A percentile compares a stretch with the other conserved stretches of the same genome.
These are phyloP conservation scores for Pholiota microspora DNA, from an alignment of 768 basidiomycete genomes.

Conservation along the genomic window DNA sequence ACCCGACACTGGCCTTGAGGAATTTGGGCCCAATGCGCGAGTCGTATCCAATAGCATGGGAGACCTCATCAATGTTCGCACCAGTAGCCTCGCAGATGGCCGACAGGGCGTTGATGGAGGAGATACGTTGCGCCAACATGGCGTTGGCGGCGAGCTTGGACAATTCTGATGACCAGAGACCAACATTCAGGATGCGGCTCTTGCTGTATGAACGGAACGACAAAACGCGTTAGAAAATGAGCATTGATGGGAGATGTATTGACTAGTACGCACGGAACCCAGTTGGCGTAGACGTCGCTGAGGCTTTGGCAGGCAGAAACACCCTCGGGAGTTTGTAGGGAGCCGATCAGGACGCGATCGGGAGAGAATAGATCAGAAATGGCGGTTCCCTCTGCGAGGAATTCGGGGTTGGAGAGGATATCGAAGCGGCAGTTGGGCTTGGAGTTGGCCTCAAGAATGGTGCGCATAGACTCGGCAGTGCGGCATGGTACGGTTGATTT, in stretches of 20 bases:
- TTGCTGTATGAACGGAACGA: conserved; percentile 34
- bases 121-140: conserved; percentile 99
- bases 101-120: conserved; percentile 95
- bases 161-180: conserved; percentile 97
- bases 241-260: not conserved
- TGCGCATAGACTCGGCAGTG: conserved; percentile 99
- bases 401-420: conserved; percentile 99
- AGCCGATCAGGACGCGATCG: conserved; percentile 97
- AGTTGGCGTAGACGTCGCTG: conserved; percentile 85
- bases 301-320: conserved; percentile 76
- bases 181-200: conserved; percentile 87
- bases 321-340: conserved; percentile 87
- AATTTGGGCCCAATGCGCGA: conserved; percentile 93
- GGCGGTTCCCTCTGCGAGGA: conserved; percentile 97
- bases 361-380: conserved; percentile 85
- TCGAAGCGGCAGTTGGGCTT: conserved; percentile 89
- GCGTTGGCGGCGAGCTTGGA: conserved; percentile 99
- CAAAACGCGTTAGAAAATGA: not conserved
- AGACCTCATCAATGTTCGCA: conserved; percentile 97
- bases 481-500: conserved; percentile 99
- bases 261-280: conserved; percentile 69
- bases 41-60: conserved; percentile 91
- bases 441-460: conserved; percentile 98
- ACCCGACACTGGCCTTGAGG: conserved; percentile 93
- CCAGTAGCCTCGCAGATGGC: conserved; percentile 99